Evolutionary conservation across 2,329 filamentous ascomycete species (phyloP), one percentile per base, ranked within the genome.

Genomic region (Chrysoporthe deuterocubensis): DNA sequence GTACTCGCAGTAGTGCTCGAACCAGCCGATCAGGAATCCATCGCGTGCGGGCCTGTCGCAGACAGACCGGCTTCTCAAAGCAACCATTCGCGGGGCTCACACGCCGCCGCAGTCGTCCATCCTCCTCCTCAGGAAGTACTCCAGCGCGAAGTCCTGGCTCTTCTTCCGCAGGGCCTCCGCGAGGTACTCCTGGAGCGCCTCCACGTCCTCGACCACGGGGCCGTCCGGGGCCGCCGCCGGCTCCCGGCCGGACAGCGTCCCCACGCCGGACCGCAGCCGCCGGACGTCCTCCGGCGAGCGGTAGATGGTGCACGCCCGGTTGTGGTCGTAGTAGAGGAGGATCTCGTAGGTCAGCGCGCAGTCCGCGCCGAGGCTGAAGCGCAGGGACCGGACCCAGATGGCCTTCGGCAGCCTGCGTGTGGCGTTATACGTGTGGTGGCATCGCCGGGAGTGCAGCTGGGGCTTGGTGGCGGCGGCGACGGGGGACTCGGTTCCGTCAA

Each of bases 381-480:
- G 43, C 21, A 70, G 65, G 13, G 72, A 67, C 18, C 67, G 69
- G 21, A 76, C 72, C 69, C 71, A 74, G 11, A 71, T 72, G n/a
- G 70, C 61, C 3, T 70, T 37, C 0, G 76, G 76, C 1, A 76
- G 70, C 48, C 70, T 62, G 43, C 67, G 68, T 14, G 62, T 64
- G 50, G 74, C 76, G 64, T 75, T 75, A 70, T 77, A 78, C 8
- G 72, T 72, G 69, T 76, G 71, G 68, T 78, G 76, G 69, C 74
- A 72, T 37, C 73, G 75, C 46, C 65, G 67, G 7, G 76, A 76
- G 72, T 78, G 76, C 5, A 78, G 21, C 44, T 75, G 74, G 1
- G 73, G 76, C 62, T 71, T 75, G 54, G 62, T 48, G 68, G 26
- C 70, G 68, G 26, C 70, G 50, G 37, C 69, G 21, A 21, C 16